phyloP scores from a whole-genome alignment of 371 early-diverging fungal genomes.

The Circinella minor region DNA sequence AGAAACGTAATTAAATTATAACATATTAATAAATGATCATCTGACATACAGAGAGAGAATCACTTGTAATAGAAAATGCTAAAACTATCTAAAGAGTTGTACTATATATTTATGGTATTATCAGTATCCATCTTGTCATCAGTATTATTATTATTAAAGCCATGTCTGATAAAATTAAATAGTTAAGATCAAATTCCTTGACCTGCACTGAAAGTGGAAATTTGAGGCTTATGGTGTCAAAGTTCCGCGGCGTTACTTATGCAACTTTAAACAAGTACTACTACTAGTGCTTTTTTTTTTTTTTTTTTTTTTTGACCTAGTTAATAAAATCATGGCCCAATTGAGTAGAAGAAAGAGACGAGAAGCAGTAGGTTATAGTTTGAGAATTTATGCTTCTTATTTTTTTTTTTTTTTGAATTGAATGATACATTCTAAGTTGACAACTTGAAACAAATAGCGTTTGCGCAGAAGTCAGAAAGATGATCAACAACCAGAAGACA shows the following conservation, averaged over 20 bases:
- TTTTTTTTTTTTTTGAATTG: background rate
- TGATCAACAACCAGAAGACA: background rate
- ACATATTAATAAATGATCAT: too few relatives aligned
- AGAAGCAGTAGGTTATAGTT: background rate
- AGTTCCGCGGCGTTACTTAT: too few relatives aligned
- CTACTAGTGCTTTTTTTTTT: too few relatives aligned
- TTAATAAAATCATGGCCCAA: background rate
- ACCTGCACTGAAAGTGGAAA: background rate
- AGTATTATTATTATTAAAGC: too few relatives aligned
- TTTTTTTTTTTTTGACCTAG: background rate
- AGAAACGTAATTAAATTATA: constrained; percentile 15
- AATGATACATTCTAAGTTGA: background rate
- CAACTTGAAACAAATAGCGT: background rate
- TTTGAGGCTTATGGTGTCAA: too few relatives aligned
- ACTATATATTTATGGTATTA: too few relatives aligned
- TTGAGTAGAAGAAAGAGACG: constrained; percentile 9
- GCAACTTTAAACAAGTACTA: too few relatives aligned
- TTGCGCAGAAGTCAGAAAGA: background rate
- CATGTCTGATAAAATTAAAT: too few relatives aligned
- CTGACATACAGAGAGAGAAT: too few relatives aligned
- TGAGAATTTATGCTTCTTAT: background rate
- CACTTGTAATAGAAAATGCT: too few relatives aligned
- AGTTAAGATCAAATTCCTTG: background rate
- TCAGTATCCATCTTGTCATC: too few relatives aligned
- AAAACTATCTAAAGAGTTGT: too few relatives aligned